Conservation (phyloP, 116 monocot genomes). For the Dioscorea cayenensis region DNA sequence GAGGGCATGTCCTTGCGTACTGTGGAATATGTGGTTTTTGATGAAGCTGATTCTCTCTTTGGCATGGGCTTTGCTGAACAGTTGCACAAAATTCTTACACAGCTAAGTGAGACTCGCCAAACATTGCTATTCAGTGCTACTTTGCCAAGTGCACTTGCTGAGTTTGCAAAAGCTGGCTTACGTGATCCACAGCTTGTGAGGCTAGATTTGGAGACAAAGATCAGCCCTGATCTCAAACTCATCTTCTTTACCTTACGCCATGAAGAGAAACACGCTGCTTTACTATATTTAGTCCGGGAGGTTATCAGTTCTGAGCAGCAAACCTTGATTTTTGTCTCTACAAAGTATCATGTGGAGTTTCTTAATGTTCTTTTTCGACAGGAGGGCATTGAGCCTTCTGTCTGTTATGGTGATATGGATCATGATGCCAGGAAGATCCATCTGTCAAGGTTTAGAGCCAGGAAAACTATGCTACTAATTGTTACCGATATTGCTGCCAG, state of each 20-base stretch:
- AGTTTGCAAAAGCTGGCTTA: slow-evolving; percentile 91
- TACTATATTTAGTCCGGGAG: slow-evolving; percentile 78
- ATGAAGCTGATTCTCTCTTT: slow-evolving; percentile 90
- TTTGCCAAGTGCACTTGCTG: slow-evolving; percentile 80
- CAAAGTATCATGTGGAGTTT: slow-evolving; percentile 93
- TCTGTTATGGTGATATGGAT: slow-evolving; percentile 95
- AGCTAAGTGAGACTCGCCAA: slow-evolving; percentile 78
- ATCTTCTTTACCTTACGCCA: slow-evolving; percentile 73
- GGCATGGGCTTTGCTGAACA: slow-evolving; percentile 93
- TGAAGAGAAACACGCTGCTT: slow-evolving; percentile 82
- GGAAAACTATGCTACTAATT: slow-evolving; percentile 88
- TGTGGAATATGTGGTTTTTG: slow-evolving; percentile 95
- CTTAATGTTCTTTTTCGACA: slow-evolving; percentile 72
- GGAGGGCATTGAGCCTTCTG: slow-evolving; percentile 75
- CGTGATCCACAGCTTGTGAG: slow-evolving; percentile 78
- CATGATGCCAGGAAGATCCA: slow-evolving; percentile 89
- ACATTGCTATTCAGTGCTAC: slow-evolving; percentile 94
- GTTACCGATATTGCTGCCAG: slow-evolving; percentile 95
- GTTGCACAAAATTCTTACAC: slow-evolving; percentile 63
- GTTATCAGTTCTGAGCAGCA: slow-evolving; percentile 72
- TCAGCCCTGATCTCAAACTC: slow-evolving; percentile 79
- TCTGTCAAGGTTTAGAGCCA: slow-evolving; percentile 70
- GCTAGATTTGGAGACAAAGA: slow-evolving; percentile 78
- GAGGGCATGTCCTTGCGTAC: slow-evolving; percentile 74
- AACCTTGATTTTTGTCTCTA: slow-evolving; percentile 83